Conservation (phyloP, 805 yeast genomes). For the Lachancea quebecensis region DNA sequence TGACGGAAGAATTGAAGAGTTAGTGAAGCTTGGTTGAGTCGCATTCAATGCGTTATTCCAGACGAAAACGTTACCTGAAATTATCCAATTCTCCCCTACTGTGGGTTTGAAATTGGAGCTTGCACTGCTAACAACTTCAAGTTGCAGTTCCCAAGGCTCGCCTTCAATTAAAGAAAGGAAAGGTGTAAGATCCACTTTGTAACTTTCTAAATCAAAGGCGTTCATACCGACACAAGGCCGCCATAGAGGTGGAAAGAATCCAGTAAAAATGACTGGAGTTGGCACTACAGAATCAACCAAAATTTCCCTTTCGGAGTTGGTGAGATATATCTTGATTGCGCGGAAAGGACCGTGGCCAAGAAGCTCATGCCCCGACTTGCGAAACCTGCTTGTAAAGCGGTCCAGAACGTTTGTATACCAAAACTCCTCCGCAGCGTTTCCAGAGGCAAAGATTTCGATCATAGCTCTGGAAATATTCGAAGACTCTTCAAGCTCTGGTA, state of each 20-base stretch:
- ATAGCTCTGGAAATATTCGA: slow-evolving; percentile 15
- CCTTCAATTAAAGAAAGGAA: slow-evolving; percentile 64
- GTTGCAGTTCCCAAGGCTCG: slow-evolving; percentile 31
- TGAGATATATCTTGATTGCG: slow-evolving; percentile 52
- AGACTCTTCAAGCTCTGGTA: slow-evolving; percentile 5
- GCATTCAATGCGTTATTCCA: slow-evolving; percentile 47
- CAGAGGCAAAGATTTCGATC: slow-evolving; percentile 58
- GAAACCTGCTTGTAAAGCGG: slow-evolving; percentile 37
- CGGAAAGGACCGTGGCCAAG: slow-evolving; percentile 69
- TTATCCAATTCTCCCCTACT: slow-evolving; percentile 52
- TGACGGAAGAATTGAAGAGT: slow-evolving; percentile 7
- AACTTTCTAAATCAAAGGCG: slow-evolving; percentile 67
- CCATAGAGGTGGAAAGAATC: slow-evolving; percentile 77
- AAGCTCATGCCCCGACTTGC: slow-evolving; percentile 34
- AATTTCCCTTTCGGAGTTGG: slow-evolving; percentile 7
- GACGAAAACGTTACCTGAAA: slow-evolving; percentile 47
- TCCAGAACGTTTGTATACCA: slow-evolving; percentile 67
- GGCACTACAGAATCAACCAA: slow-evolving; percentile 61
- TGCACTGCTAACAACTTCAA: slow-evolving; percentile 50
- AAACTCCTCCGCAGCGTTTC: slow-evolving; percentile 75
- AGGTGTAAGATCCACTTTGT: slow-evolving; percentile 64
- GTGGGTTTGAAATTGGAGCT: slow-evolving; percentile 28
- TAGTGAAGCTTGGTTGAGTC: slow-evolving; percentile 15
- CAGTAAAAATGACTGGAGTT: slow-evolving; percentile 69
- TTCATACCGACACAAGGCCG: slow-evolving; percentile 66